These are phyloP conservation scores for Sclerotinia nivalis DNA, from an alignment of 2,329 filamentous ascomycete genomes.

Conservation along the genomic window DNA sequence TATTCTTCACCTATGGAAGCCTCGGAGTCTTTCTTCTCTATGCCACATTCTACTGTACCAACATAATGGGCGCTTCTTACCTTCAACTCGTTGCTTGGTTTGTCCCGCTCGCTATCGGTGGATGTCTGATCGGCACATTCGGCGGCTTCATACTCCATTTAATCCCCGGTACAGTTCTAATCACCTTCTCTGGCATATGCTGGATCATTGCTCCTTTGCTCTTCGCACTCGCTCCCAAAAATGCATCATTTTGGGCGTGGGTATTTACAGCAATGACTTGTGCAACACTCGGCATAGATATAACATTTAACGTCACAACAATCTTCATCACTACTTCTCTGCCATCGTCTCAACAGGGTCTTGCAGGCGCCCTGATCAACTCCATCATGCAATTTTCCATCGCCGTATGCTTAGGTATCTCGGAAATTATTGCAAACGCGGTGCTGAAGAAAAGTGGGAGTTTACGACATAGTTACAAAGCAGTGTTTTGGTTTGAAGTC, in stretches of 20 bases:
- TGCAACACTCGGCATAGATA: slow-evolving; percentile 69
- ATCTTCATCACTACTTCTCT: slow-evolving; percentile 73
- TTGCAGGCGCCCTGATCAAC: slow-evolving; percentile 69
- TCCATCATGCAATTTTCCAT: slow-evolving; percentile 22
- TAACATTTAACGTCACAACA: slow-evolving; percentile 71
- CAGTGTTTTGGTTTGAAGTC: slow-evolving; percentile 24
- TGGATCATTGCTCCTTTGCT: slow-evolving; percentile 51
- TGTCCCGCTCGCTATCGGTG: slow-evolving; percentile 56
- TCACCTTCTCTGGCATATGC: slow-evolving; percentile 51
- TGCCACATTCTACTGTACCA: slow-evolving; percentile 62
- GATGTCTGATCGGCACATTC: slow-evolving; percentile 62
- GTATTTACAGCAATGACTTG: slow-evolving; percentile 68
- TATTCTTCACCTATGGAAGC: slow-evolving; percentile 67
- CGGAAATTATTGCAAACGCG: not conserved
- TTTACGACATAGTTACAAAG: slow-evolving; percentile 12
- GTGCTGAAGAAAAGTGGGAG: not conserved
- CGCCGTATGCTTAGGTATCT: slow-evolving; percentile 19
- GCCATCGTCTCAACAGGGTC: slow-evolving; percentile 62
- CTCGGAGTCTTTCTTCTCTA: slow-evolving; percentile 69
- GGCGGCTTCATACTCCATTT: slow-evolving; percentile 52
- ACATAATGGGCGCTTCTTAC: slow-evolving; percentile 53
- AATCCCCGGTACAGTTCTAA: slow-evolving; percentile 51
- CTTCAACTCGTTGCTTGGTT: slow-evolving; percentile 61
- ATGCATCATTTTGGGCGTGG: slow-evolving; percentile 58
- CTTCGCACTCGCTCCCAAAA: slow-evolving; percentile 54